phyloP scores from a whole-genome alignment of 768 basidiomycete species.

The Mycena pura region DNA sequence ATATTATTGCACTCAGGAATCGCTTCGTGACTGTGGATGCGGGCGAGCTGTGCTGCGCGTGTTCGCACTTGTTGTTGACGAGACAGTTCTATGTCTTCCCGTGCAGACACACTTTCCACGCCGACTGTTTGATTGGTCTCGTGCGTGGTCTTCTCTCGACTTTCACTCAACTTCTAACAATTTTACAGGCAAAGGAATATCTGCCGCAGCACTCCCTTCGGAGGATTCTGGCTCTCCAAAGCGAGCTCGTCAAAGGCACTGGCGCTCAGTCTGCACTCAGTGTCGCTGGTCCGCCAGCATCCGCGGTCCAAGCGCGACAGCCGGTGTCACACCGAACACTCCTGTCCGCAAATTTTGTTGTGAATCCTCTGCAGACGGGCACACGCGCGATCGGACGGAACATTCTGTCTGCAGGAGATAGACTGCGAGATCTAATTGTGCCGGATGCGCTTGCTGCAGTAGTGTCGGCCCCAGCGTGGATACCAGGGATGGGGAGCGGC shows the following conservation, averaged over 20 bases:
- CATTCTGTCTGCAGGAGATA: constrained; percentile 87
- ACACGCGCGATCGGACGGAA: constrained; percentile 76
- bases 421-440: constrained; percentile 88
- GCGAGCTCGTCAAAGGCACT: constrained; percentile 79
- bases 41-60: constrained; percentile 85
- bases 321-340: constrained; percentile 65
- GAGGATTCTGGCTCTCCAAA: constrained; percentile 86
- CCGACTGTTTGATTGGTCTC: constrained; percentile 93
- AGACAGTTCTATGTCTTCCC: constrained; percentile 99
- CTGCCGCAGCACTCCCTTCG: constrained; percentile 83
- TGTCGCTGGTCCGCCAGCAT: constrained; percentile 35
- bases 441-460: constrained; percentile 91
- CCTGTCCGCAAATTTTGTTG: constrained; percentile 77
- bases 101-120: constrained; percentile 97
- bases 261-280: constrained; percentile 36
- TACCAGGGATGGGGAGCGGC: constrained; percentile 69
- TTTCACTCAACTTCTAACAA: constrained; percentile 1
- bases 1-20: constrained; percentile 83
- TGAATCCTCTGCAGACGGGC: constrained; percentile 64
- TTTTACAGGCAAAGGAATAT: constrained; percentile 85
- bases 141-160: constrained; percentile 54
- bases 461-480: constrained; percentile 81
- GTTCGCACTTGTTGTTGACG: constrained; percentile 76
- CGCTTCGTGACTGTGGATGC: constrained; percentile 93
- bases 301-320: constrained; percentile 45